phyloP scores from a whole-genome alignment of 2,329 filamentous ascomycete species.

The Phaeosphaeriaceae sp. region DNA sequence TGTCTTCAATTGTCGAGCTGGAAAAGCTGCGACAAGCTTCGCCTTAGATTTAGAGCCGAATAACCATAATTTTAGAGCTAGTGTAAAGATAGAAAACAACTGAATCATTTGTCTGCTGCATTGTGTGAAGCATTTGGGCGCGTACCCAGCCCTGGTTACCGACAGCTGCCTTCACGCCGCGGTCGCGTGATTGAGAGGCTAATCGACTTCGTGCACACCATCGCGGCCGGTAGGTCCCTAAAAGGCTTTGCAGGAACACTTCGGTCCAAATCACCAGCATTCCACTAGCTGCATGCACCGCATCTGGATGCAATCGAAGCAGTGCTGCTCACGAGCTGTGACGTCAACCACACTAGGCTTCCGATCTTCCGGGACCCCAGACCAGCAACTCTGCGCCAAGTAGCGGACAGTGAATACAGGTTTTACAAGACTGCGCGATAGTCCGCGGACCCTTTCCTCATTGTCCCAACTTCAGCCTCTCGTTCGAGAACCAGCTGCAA shows the following conservation, averaged over 20 bases:
- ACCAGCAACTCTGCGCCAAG: slow-evolving; percentile 14
- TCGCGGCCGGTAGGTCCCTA: neutral
- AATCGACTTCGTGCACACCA: neutral
- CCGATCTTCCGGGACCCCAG: slow-evolving; percentile 9
- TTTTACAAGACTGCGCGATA: slow-evolving; percentile 32
- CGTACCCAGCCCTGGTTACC: neutral
- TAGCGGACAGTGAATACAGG: slow-evolving; percentile 28
- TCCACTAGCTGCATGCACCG: neutral
- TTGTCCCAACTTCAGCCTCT: slow-evolving; percentile 31
- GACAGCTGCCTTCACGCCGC: neutral
- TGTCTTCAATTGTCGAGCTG: neutral
- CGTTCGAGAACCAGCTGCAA: slow-evolving; percentile 12
- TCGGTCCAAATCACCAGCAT: neutral
- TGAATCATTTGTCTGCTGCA: neutral
- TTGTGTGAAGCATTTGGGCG: neutral
- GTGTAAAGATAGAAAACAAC: neutral
- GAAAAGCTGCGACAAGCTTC: neutral
- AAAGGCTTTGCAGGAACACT: neutral
- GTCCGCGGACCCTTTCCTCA: slow-evolving; percentile 17
- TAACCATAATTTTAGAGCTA: neutral
- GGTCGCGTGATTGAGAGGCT: neutral
- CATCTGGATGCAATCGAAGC: neutral
- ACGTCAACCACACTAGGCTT: slow-evolving; percentile 13
- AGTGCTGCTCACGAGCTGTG: neutral
- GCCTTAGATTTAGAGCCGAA: neutral